These are phyloP conservation scores for Pseudogymnoascus sp. DNA, from an alignment of 2,329 filamentous ascomycete species.

Conservation along the genomic window DNA sequence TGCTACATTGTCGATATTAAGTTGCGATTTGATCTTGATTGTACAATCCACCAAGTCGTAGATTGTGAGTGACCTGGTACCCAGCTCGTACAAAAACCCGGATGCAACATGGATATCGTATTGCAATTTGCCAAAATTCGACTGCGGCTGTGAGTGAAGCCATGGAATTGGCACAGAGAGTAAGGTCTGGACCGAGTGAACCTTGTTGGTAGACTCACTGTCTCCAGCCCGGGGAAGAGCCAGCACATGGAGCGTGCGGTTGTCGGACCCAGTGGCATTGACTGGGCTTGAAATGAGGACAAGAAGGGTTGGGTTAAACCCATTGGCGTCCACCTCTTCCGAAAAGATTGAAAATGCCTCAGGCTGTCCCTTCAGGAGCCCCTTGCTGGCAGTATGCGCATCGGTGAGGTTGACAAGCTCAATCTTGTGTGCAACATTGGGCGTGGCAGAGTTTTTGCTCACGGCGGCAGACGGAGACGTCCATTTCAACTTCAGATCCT, in stretches of 20 bases:
- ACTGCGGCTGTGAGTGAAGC: slow-evolving; percentile 5
- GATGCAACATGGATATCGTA: slow-evolving; percentile 56
- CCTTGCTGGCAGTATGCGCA: slow-evolving; percentile 26
- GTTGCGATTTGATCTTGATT: slow-evolving; percentile 50
- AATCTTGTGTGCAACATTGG: slow-evolving; percentile 24
- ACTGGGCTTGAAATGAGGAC: slow-evolving; percentile 33
- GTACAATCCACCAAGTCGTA: slow-evolving; percentile 57
- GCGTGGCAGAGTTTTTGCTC: slow-evolving; percentile 28
- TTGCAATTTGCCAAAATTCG: slow-evolving; percentile 10
- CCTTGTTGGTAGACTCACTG: background rate
- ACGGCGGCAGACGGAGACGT: slow-evolving; percentile 32
- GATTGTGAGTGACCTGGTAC: slow-evolving; percentile 44
- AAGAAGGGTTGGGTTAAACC: slow-evolving; percentile 45
- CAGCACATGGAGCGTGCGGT: slow-evolving; percentile 24
- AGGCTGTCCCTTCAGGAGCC: slow-evolving; percentile 41
- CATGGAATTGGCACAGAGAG: slow-evolving; percentile 19
- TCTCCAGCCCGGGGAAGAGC: slow-evolving; percentile 18
- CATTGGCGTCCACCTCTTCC: slow-evolving; percentile 23
- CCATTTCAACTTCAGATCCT: slow-evolving; percentile 43
- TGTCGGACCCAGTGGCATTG: slow-evolving; percentile 13
- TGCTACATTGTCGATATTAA: slow-evolving; percentile 43
- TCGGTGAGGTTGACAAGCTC: slow-evolving; percentile 28
- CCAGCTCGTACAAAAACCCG: slow-evolving; percentile 55
- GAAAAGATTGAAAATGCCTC: slow-evolving; percentile 45
- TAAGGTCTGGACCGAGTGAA: slow-evolving; percentile 25